These are phyloP conservation scores for Citrus sp. DNA, from an alignment of 345 rosid genomes.

Conservation along the genomic window DNA sequence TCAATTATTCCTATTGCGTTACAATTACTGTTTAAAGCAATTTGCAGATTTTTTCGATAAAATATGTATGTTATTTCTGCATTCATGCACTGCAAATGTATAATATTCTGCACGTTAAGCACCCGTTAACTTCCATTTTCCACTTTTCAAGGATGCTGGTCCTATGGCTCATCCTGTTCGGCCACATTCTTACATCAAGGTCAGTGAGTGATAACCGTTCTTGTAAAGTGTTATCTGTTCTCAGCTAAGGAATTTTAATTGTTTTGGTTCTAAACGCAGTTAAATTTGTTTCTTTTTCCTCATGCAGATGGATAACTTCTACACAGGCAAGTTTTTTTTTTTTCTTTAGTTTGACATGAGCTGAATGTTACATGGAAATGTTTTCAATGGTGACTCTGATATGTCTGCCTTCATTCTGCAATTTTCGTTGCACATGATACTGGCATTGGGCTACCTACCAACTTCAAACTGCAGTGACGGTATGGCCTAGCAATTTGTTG, in stretches of 20 bases:
- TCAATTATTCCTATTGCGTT: neutral
- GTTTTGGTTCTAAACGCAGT: conserved; percentile 1
- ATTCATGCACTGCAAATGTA: neutral
- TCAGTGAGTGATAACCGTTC: conserved; percentile 14
- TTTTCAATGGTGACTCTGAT: conserved; percentile 14
- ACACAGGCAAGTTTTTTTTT: conserved; percentile 70
- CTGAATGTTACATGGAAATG: neutral
- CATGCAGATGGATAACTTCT: conserved; percentile 96
- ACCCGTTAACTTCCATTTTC: neutral
- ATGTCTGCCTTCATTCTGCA: conserved; percentile 19
- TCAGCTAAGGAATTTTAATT: neutral
- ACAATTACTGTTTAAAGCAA: neutral
- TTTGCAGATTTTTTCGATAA: neutral
- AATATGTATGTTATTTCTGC: neutral
- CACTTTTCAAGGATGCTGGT: conserved; percentile 75
- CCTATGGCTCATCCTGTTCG: conserved; percentile 99
- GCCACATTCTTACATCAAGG: conserved; percentile 99
- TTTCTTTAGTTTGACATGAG: neutral
- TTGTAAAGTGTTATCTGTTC: neutral
- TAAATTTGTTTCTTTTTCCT: conserved; percentile 20
- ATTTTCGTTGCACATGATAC: conserved; percentile 28
- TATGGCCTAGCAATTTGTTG: conserved; percentile 27
- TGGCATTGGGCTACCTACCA: conserved; percentile 21
- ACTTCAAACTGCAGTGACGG: conserved; percentile 76
- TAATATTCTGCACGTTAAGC: neutral